Percentiles rank a stretch among this genome's conserved stretches.
phyloP scores from a whole-genome alignment of 176 grass and related monocot genomes.

The Aegilops bicornis region DNA sequence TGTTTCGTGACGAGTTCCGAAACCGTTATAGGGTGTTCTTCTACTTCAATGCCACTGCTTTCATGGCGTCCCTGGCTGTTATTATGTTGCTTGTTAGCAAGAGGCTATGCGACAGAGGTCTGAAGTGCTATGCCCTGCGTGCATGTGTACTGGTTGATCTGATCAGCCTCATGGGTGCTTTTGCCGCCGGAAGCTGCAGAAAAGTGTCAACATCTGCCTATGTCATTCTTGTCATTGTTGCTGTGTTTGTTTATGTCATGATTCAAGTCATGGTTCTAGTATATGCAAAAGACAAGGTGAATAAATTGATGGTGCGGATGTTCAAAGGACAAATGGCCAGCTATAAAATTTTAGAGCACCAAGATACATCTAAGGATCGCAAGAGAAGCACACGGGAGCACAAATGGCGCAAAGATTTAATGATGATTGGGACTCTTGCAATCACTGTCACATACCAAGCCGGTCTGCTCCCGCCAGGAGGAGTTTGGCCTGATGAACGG shows the following conservation, averaged over 20 bases:
- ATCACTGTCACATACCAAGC: conserved; percentile 57
- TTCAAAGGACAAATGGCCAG: neutral
- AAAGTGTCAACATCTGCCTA: conserved; percentile 42
- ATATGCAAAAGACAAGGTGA: conserved; percentile 34
- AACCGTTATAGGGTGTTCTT: conserved; percentile 45
- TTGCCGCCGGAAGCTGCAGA: conserved; percentile 44
- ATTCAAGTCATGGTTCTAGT: conserved; percentile 29
- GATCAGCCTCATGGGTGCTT: conserved; percentile 55
- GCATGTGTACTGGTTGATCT: conserved; percentile 40
- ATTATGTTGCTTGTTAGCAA: conserved; percentile 54
- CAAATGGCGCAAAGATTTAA: conserved; percentile 62
- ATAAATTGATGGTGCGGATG: neutral
- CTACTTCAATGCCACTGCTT: conserved; percentile 54
- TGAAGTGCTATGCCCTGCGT: conserved; percentile 32
- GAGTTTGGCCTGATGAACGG: conserved; percentile 39
- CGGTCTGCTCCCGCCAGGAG: conserved; percentile 52
- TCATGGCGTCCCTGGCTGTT: conserved; percentile 51
- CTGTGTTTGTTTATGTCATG: conserved; percentile 31
- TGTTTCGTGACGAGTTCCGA: conserved; percentile 48
- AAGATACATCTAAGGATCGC: neutral
- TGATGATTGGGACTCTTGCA: conserved; percentile 54
- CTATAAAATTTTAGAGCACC: conserved; percentile 3
- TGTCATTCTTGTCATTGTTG: conserved; percentile 33
- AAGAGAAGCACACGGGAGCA: conserved; percentile 1
- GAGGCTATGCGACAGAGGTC: conserved; percentile 38